Percentiles rank a stretch among this genome's conserved stretches.
Evolutionary conservation across 352 stramenopile genomes (phyloP).

Genomic region (Phytophthora europaea): DNA sequence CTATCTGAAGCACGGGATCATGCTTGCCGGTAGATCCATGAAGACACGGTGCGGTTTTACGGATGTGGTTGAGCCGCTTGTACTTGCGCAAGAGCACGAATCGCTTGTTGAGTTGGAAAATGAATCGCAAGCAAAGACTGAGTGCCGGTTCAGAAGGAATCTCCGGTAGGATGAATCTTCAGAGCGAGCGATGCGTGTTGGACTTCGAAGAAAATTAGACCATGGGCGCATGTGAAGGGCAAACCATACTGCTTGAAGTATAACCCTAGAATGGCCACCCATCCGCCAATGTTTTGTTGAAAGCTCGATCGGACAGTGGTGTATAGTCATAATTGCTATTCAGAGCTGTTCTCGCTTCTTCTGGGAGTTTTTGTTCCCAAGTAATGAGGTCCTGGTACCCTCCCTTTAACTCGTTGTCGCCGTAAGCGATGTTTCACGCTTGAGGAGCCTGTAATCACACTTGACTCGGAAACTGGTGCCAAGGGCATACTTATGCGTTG

Average conservation of each 20-base stretch:
- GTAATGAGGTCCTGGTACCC: slow-evolving; percentile 7
- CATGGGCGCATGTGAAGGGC: too few species aligned
- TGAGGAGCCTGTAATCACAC: not conserved
- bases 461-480: not conserved
- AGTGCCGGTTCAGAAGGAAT: not conserved
- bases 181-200: not conserved
- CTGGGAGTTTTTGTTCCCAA: not conserved
- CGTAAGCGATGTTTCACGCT: not conserved
- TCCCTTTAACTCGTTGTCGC: not conserved
- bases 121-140: slow-evolving; percentile 1
- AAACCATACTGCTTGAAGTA: too few species aligned
- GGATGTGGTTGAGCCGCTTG: slow-evolving; percentile 51
- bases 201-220: too few species aligned
- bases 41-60: slow-evolving; percentile 56
- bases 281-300: not conserved
- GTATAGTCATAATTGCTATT: not conserved
- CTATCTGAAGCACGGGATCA: slow-evolving; percentile 59
- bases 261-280: not conserved
- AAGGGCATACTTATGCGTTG: not conserved
- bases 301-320: not conserved
- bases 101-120: slow-evolving; percentile 4
- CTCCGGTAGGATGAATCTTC: not conserved
- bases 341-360: not conserved
- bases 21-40: slow-evolving; percentile 38
- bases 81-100: slow-evolving; percentile 33